Evolutionary conservation across 495 filamentous ascomycete genomes (phyloP).

Genomic region (Lepidopterella palustris): DNA sequence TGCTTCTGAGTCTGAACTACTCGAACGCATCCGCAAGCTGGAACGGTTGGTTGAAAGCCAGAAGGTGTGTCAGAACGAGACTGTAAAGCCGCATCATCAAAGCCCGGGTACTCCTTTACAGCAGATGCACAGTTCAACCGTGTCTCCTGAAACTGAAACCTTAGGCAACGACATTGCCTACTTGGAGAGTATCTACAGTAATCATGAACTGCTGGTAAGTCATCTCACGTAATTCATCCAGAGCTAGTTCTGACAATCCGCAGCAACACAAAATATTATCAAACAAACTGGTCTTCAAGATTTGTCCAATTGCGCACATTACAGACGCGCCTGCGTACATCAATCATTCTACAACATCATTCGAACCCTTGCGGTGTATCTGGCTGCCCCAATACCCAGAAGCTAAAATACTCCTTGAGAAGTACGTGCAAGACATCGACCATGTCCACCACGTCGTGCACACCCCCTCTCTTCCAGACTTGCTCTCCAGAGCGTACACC

Average conservation of each 20-base stretch:
- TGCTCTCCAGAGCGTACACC: constrained; percentile 39
- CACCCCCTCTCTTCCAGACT: constrained; percentile 34
- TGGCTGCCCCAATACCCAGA: constrained; percentile 42
- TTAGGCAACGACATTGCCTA: constrained; percentile 16
- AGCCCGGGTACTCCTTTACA: neutral
- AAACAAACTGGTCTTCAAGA: constrained; percentile 19
- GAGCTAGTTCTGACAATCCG: neutral
- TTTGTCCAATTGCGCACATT: constrained; percentile 14
- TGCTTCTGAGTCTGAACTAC: constrained; percentile 2
- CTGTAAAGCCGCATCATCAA: neutral
- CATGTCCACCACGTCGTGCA: constrained; percentile 42
- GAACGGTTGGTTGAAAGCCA: constrained; percentile 11
- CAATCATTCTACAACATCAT: neutral
- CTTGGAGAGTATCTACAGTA: constrained; percentile 15
- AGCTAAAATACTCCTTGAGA: constrained; percentile 38
- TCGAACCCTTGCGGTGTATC: constrained; percentile 24
- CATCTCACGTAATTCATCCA: too few species aligned
- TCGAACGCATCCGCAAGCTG: constrained; percentile 11
- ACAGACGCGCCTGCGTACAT: constrained; percentile 6
- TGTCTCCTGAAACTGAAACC: neutral
- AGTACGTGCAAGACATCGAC: constrained; percentile 40
- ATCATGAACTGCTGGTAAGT: constrained; percentile 6
- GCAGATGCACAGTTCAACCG: neutral
- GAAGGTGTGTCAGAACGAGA: neutral
- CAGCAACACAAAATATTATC: constrained; percentile 7